Evolutionary conservation across 139 green algal genomes (phyloP), one percentile per base, ranked within the genome.

Genomic region (Picochlorum sp.): DNA sequence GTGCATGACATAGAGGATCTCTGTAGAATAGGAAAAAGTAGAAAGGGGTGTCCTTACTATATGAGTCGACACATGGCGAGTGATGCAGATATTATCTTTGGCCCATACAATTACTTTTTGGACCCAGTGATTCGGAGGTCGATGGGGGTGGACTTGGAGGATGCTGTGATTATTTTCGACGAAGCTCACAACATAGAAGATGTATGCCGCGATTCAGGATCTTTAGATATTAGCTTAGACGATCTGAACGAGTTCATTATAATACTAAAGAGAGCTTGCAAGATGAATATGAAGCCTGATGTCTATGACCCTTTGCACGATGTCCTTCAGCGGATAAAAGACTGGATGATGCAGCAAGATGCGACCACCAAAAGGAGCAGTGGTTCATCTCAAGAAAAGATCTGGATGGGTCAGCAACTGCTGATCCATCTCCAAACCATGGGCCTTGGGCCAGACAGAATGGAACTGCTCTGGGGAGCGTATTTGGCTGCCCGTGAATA

Each of bases 161-260:
- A 78, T 51, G 63, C 76, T 28, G 74, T 97, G 26, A 68, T 98
- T 11, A 92, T 97, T 8, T 91, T 97, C 49, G 92, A 98, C 66
- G 92, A 98, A 75, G 92, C 89, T 8, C 92, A 98, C 83, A 97
- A 97, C 77, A 96, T 97, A 18, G 90, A 97, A 79, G 90, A 96
- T 74, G 80, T 82, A 14, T 62, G 62, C 56, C 73, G 84, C 64
- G 75, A 77, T 72, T 58, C 54, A 14, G 65, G 62, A 13, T 76
- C 68, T 13, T 63, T 62, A 38, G 84, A 92, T 24, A 13, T 91
- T 24, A 83, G 91, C 24, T 37, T 87, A 45, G 49, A 69, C 4
- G 67, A 59, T 6, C 60, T 90, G 26, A 44, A 58, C 4, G 81
- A 87, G 41, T 76, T 73, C 23, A 49, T 54, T 65, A n/a, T 28